Evolutionary conservation across 345 rosid species (phyloP).

Genomic region (Brassica incana): DNA sequence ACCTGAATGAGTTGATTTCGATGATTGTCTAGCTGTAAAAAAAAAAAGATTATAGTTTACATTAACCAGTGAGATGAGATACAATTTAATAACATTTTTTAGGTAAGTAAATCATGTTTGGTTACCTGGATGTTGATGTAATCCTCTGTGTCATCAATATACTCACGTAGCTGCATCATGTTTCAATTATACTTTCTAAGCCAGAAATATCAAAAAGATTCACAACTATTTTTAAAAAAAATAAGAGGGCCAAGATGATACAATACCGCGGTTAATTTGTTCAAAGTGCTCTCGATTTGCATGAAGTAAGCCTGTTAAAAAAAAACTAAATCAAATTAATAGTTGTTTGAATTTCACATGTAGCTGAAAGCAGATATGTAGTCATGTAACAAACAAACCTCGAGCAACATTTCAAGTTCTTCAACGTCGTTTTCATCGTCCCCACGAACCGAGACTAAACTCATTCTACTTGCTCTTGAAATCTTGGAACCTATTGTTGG

Average conservation of each 20-base stretch:
- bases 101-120: too few relatives aligned
- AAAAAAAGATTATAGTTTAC: not conserved
- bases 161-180: constrained; percentile 78
- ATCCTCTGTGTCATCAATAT: constrained; percentile 94
- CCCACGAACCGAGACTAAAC: constrained; percentile 69
- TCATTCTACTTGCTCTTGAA: constrained; percentile 88
- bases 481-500: constrained; percentile 90
- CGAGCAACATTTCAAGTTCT: constrained; percentile 94
- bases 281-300: constrained; percentile 84
- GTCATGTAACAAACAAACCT: constrained; percentile 50
- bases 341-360: too few relatives aligned
- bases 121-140: constrained; percentile 92
- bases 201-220: constrained; percentile 15
- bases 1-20: constrained; percentile 99
- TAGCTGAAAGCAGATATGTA: constrained; percentile 2
- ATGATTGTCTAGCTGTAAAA: constrained; percentile 85
- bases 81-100: constrained; percentile 1
- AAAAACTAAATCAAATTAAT: not conserved
- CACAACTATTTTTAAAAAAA: not conserved
- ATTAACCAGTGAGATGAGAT: not conserved
- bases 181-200: constrained; percentile 5
- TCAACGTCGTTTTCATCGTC: constrained; percentile 94
- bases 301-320: constrained; percentile 76
- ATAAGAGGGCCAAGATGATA: constrained; percentile 2
- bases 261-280: constrained; percentile 71